A percentile compares a stretch with the other conserved stretches of the same genome.
Conservation (phyloP, 1,284 basidiomycete species). For the Ceratobasidium theobromae region DNA sequence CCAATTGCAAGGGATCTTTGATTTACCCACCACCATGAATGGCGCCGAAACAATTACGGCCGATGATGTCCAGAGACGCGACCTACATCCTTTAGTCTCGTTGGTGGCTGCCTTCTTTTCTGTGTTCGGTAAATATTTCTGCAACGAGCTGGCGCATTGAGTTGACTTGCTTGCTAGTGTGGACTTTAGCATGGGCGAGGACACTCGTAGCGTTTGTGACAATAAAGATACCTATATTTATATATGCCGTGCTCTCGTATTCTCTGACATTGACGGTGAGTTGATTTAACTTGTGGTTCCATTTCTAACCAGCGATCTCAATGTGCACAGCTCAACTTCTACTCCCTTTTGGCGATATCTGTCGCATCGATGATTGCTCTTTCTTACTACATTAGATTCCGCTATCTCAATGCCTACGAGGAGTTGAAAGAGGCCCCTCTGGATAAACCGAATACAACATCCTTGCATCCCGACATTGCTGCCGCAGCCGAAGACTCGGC, state of each 20-base stretch:
- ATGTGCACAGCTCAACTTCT: constrained; percentile 73
- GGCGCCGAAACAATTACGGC: not conserved
- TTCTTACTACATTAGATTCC: constrained; percentile 84
- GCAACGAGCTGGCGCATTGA: not conserved
- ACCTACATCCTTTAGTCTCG: constrained; percentile 63
- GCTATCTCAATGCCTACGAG: constrained; percentile 74
- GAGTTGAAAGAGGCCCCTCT: constrained; percentile 84
- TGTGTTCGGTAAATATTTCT: constrained; percentile 63
- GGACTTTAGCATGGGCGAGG: constrained; percentile 75
- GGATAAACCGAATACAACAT: constrained; percentile 72
- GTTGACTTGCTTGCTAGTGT: constrained; percentile 54
- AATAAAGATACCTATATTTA: constrained; percentile 74
- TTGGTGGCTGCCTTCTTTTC: constrained; percentile 82
- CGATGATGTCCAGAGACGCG: not conserved
- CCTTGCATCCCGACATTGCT: constrained; percentile 86
- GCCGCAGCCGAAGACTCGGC: constrained; percentile 67
- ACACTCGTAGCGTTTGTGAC: constrained; percentile 72
- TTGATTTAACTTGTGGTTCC: constrained; percentile 26
- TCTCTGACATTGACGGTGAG: constrained; percentile 82
- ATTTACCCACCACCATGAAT: not conserved
- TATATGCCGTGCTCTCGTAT: constrained; percentile 79
- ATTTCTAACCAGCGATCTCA: constrained; percentile 28
- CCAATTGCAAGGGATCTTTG: too few relatives aligned
- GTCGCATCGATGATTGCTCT: constrained; percentile 62
- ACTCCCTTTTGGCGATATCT: constrained; percentile 80